Evolutionary conservation across 768 basidiomycete genomes (phyloP).

Genomic region (Macrolepiota albuminosa): DNA sequence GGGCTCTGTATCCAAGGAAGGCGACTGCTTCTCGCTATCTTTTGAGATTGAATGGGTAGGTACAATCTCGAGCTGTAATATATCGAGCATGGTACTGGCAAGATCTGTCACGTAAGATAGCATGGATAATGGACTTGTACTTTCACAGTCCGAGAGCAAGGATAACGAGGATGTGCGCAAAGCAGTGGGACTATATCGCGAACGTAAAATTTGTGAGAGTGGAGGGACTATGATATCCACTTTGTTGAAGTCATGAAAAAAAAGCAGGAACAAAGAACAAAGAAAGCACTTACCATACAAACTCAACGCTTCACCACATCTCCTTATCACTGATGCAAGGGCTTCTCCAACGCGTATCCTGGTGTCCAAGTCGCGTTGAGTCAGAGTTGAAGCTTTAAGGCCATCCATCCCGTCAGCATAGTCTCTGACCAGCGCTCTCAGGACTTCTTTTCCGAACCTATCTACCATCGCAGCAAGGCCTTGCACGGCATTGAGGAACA

Average conservation of each 20-base stretch:
- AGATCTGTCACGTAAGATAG: constrained; percentile 61
- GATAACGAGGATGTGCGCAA: constrained; percentile 59
- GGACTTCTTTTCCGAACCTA: constrained; percentile 66
- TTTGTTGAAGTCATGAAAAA: constrained; percentile 21
- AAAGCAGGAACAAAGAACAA: neutral
- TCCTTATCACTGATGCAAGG: constrained; percentile 67
- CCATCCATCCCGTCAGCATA: constrained; percentile 57
- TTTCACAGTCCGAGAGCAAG: constrained; percentile 70
- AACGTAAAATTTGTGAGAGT: constrained; percentile 60
- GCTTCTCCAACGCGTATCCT: constrained; percentile 83
- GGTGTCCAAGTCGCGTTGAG: constrained; percentile 65
- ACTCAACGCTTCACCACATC: constrained; percentile 65
- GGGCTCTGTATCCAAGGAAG: constrained; percentile 53
- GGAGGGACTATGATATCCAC: constrained; percentile 71
- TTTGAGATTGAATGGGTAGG: constrained; percentile 19
- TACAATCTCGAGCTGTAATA: constrained; percentile 63
- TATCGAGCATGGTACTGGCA: constrained; percentile 64
- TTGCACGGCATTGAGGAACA: constrained; percentile 89
- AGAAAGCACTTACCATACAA: constrained; percentile 52
- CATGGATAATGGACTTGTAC: constrained; percentile 58
- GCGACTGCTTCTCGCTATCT: constrained; percentile 18
- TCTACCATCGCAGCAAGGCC: constrained; percentile 87
- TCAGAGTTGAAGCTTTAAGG: constrained; percentile 38
- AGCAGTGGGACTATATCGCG: constrained; percentile 58
- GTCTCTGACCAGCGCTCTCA: constrained; percentile 58